Evolutionary conservation across 257 asterid genomes (phyloP).

Genomic region (Schizonepeta tenuifolia): DNA sequence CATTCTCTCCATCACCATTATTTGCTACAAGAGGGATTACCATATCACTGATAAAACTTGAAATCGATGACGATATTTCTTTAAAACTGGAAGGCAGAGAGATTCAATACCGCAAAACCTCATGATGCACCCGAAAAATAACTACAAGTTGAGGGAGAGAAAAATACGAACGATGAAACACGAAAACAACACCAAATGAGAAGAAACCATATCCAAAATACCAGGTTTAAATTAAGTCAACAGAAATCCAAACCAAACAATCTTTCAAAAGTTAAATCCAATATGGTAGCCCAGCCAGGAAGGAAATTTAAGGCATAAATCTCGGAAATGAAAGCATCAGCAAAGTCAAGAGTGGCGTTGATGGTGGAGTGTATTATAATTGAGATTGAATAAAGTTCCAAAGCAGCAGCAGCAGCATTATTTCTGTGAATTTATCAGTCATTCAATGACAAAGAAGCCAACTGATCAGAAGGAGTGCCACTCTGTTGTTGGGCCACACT

Average conservation of each 20-base stretch:
- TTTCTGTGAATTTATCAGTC: slow-evolving; percentile 31
- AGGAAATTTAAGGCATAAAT: neutral
- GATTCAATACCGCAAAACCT: too few species aligned
- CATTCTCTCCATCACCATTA: too few species aligned
- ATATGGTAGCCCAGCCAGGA: neutral
- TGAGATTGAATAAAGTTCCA: neutral
- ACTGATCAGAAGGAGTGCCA: slow-evolving; percentile 53
- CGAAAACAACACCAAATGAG: neutral
- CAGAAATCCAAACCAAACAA: neutral
- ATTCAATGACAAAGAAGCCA: slow-evolving; percentile 65
- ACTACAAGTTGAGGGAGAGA: neutral
- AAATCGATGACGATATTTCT: too few species aligned
- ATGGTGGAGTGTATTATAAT: too few species aligned
- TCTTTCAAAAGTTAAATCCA: neutral
- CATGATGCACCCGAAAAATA: neutral
- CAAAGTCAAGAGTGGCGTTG: neutral
- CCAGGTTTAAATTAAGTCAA: neutral
- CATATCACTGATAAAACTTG: too few species aligned
- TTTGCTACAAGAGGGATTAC: too few species aligned
- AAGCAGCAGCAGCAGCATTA: slow-evolving; percentile 15
- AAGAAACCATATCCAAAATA: neutral
- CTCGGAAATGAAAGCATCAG: neutral
- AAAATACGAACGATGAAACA: neutral
- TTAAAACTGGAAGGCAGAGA: too few species aligned
- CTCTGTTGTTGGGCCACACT: slow-evolving; percentile 74